Evolutionary conservation across 768 basidiomycete species (phyloP).

Genomic region (Suillus lakei): DNA sequence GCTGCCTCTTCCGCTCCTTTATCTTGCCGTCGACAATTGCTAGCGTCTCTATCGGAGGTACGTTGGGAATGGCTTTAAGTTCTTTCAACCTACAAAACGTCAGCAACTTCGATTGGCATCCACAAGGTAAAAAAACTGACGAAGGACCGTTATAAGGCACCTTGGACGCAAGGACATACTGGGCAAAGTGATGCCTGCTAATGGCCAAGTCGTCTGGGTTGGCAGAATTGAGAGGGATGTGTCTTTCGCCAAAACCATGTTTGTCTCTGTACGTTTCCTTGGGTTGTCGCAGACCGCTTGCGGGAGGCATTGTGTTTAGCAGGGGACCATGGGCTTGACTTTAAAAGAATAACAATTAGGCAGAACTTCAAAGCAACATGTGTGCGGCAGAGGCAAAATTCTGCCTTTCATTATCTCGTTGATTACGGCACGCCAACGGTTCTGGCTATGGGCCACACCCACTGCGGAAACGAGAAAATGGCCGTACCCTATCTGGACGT

Average conservation of each 20-base stretch:
- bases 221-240: conserved; percentile 14
- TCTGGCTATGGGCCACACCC: too few relatives aligned
- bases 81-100: conserved; percentile 27
- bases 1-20: conserved; percentile 31
- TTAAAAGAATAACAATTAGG: background rate
- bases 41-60: conserved; percentile 26
- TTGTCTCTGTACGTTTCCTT: conserved; percentile 11
- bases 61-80: conserved; percentile 21
- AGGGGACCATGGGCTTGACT: background rate
- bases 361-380: background rate
- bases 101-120: background rate
- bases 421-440: too few relatives aligned
- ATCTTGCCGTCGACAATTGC: conserved; percentile 34
- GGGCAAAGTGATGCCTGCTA: conserved; percentile 40
- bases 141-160: conserved; percentile 41
- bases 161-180: conserved; percentile 46
- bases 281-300: conserved; percentile 17
- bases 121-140: conserved; percentile 30
- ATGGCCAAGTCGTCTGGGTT: conserved; percentile 29
- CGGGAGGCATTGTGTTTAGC: conserved; percentile 11
- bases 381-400: background rate
- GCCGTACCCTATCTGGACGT: background rate
- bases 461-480: conserved; percentile 5
- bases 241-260: conserved; percentile 32
- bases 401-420: too few relatives aligned